Evolutionary conservation across 2,329 filamentous ascomycete species (phyloP).

Genomic region (Lizonia empirigonia): DNA sequence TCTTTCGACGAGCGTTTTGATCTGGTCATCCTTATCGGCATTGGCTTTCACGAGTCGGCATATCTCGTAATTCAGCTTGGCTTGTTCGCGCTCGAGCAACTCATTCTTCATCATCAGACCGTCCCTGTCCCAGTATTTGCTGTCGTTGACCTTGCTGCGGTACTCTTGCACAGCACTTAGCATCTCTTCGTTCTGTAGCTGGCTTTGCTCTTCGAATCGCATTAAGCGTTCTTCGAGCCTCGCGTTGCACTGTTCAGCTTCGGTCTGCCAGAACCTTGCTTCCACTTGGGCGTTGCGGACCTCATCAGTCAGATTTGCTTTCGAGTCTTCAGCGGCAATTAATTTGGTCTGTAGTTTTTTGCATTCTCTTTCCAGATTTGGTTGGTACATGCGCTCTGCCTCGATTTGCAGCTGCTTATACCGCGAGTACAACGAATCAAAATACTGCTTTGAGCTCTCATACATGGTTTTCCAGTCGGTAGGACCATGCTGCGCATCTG

Average conservation of each 20-base stretch:
- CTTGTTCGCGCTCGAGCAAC: background rate
- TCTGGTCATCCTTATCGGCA: background rate
- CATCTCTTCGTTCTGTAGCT: background rate
- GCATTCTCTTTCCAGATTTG: background rate
- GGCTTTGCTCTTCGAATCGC: background rate
- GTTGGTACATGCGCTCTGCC: background rate
- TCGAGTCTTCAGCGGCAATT: background rate
- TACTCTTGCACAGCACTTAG: background rate
- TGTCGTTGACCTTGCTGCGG: background rate
- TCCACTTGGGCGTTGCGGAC: background rate
- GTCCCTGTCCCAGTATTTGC: background rate
- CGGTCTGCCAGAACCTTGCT: background rate
- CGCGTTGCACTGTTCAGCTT: background rate
- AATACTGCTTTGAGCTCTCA: background rate
- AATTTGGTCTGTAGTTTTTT: background rate
- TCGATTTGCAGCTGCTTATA: background rate
- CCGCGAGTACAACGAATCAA: background rate
- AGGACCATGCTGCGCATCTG: background rate
- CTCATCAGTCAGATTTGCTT: background rate
- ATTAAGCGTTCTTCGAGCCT: background rate
- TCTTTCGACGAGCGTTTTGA: background rate
- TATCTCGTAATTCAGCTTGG: background rate
- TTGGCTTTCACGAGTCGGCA: background rate
- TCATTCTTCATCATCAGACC: background rate
- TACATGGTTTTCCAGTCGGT: background rate